Base-by-base conservation (phyloP, 169 alveolate species). In the Plasmodium adleri region DNA sequence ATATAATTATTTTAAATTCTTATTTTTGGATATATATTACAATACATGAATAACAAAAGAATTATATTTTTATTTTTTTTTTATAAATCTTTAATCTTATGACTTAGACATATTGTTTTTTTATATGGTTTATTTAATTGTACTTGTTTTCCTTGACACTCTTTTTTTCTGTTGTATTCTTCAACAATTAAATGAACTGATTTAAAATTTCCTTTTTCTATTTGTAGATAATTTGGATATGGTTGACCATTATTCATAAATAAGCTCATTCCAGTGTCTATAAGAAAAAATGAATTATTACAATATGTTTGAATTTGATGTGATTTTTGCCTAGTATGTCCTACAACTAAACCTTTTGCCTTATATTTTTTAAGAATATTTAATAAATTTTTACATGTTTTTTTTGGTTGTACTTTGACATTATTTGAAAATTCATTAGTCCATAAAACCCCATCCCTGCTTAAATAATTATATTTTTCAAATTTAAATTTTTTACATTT, bases 241-340 rank as follows among this genome's bases (percentile, higher is more conserved):
- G 47, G 76, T 43, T 63, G 76, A 5, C 72, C 89, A 43, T 66
- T 28, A 45, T 76, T 76, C 89, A 67, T 76, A 56, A 76, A 76
- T 64, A 76, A 59, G 47, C 89, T 76, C 89, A 76, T 76, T 17
- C 89, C 76, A 10, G 89, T 76, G 58, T 76, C 89, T n/a, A 76
- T 76, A 28, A 76, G 89, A 66, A 76, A 76, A 24, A 26, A 50
- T n/a, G 47, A 22, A 6, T 68, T 39, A 64, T 76, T 66, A 52
- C 89, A 76, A 59, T 26, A 76, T 17, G 73, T n/a, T 17, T 59
- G 43, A 66, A 76, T 66, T 64, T 63, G 12, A 67, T 76, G 89
- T 50, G 89, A 64, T 45, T 24, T 0, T 43, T 76, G 89, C 32
- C 15, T 76, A 7, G 78, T 76, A 56, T 76, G 89, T 3, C 89